Base-by-base conservation (phyloP, 2,329 filamentous ascomycete genomes). In the Fonsecaea pugnacius region DNA sequence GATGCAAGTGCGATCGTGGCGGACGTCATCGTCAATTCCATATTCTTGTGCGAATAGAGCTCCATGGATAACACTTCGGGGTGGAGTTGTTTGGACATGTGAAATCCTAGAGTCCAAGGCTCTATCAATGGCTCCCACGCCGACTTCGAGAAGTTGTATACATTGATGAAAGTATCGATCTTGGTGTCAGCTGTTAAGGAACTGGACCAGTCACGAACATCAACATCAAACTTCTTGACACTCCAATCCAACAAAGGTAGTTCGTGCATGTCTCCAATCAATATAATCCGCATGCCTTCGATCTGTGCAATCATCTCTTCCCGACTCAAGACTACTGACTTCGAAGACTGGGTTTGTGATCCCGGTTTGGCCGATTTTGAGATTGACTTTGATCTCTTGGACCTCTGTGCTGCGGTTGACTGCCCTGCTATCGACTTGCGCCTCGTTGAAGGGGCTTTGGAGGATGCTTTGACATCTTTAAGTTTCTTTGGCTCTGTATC, bases 121-220 rank as follows among this genome's bases (percentile, higher is more conserved):
- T 99, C 95, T 30, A 99, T 87, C 36, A 99, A 79, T 2, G 95
- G 95, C 76, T 99, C 95, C 95, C 95, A 99, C 3, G 92, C 92
- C 0, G 95, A 99, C 76, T 99, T 99, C 14, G 95, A 95, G 78
- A 99, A 99, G 77, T 99, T 99, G 82, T 96, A 99, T 30, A 99
- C 89, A 72, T 98, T 99, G 71, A 96, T 86, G 76, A 96, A 96
- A 69, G 94, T 92, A 67, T 97, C 92, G 54, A 99, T 88, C n/a
- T 87, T 90, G 0, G 92, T 91, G 73, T 97, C 92, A 0, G 91
- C 94, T 72, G 89, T 92, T 76, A 99, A 83, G 24, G 89, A 89
- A 4, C 88, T 89, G 1, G 94, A 94, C 95, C 95, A 99, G 74
- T 99, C 92, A 69, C 90, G 87, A 3, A 96, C 91, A 52, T 90